Evolutionary conservation across 176 grass and related monocot species (phyloP), one percentile per base, ranked within the genome.

Genomic region (Oryza meridionalis): DNA sequence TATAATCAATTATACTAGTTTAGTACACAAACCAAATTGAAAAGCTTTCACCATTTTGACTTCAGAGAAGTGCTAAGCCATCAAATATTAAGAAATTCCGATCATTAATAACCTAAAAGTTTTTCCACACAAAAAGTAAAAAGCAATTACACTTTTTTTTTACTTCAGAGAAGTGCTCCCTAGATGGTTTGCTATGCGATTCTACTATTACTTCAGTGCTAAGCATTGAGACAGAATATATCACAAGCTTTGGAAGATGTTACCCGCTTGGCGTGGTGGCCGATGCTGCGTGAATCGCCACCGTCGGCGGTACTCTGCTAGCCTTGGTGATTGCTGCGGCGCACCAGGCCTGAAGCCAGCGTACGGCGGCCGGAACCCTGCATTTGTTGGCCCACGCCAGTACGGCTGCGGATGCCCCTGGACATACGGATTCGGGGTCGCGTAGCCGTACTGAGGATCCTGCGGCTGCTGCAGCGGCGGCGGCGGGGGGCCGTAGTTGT

Each of bases 201-300:
- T 64, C 17, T 65, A 47, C 31, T 55, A 80, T 45, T 6, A 29
- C 7, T 65, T 12, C 31, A 80, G 24, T 32, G 31, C 25, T 25
- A 85, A 75, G 17, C 13, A 43, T 55, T 55, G 44, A 42, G 49
- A 80, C 7, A 10, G n/a, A 53, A 84, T 24, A 14, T 77, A 65
- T 77, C 7, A 44, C 26, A 17, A 37, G 66, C 37, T 70, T 14
- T 55, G 29, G 13, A 88, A 73, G 47, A 75, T 64, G 33, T 77
- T 94, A 98, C 96, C 93, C 64, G 82, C 87, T 68, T 88, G 89
- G 11, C 65, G 85, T 17, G 89, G 83, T 2, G 84, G 91, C 42
- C 37, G 65, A 74, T 74, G 81, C 67, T 49, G 81, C 9, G 88
- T 63, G 84, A 50, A 81, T 53, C 50, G 89, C 89, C 91, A 95